Percentiles rank a stretch among this genome's conserved stretches.
phyloP scores from a whole-genome alignment of 441 rosid species.

The Manihot esculenta region DNA sequence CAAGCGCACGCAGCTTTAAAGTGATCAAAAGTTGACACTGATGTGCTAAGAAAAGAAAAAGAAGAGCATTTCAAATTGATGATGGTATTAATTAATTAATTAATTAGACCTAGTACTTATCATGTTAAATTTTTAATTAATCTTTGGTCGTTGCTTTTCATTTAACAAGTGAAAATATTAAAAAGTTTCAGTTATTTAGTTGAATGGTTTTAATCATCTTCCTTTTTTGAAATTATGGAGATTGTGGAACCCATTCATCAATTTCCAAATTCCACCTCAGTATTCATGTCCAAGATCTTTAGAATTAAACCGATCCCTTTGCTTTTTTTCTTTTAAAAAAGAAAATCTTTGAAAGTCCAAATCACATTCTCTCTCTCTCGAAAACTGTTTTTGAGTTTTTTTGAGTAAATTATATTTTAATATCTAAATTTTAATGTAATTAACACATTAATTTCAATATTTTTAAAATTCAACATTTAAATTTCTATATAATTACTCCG shows the following conservation, averaged over 20 bases:
- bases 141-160: not conserved
- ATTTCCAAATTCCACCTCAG: too few species aligned
- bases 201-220: conserved; percentile 11
- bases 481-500: too few species aligned
- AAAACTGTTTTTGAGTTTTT: too few species aligned
- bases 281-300: too few species aligned
- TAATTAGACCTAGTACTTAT: not conserved
- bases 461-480: too few species aligned
- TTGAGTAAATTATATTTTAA: too few species aligned
- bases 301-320: too few species aligned
- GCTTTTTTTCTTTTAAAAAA: too few species aligned
- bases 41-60: not conserved
- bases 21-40: conserved; percentile 12
- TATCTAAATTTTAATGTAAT: too few species aligned
- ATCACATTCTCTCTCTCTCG: too few species aligned
- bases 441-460: too few species aligned
- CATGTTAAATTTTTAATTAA: not conserved
- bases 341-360: too few species aligned
- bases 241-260: not conserved
- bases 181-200: conserved; percentile 23
- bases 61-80: not conserved
- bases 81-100: not conserved
- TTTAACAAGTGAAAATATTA: not conserved
- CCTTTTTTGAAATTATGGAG: conserved; percentile 13
- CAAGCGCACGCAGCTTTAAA: conserved; percentile 17